Percentiles rank a stretch among this genome's conserved stretches.
Evolutionary conservation across 2,329 filamentous ascomycete species (phyloP).

Genomic region (Colletotrichum scovillei): DNA sequence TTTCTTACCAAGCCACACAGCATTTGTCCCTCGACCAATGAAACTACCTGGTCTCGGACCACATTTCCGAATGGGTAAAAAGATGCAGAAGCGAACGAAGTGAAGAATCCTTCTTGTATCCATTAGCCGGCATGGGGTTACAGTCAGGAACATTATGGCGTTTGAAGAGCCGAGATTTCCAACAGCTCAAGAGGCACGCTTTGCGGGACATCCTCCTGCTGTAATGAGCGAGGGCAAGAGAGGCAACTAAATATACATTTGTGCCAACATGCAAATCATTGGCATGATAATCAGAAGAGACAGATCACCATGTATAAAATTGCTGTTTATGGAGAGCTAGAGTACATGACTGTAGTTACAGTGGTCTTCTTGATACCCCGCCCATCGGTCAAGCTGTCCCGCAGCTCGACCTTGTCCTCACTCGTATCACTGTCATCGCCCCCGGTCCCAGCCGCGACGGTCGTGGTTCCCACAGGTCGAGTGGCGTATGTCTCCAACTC

Average conservation of each 20-base stretch:
- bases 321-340: neutral
- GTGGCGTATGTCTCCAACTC: conserved; percentile 39
- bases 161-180: neutral
- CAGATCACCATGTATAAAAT: too few relatives aligned
- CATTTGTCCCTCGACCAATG: neutral
- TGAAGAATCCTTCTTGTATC: neutral
- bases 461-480: conserved; percentile 25
- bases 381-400: neutral
- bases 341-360: conserved; percentile 40
- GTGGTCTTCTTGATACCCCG: conserved; percentile 44
- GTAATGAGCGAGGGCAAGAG: too few relatives aligned
- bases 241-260: too few relatives aligned
- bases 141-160: neutral
- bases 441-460: conserved; percentile 37
- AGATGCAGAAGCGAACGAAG: neutral
- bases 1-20: neutral
- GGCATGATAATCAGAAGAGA: too few relatives aligned
- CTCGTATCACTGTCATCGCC: conserved; percentile 42
- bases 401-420: conserved; percentile 19
- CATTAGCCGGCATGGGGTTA: conserved; percentile 8
- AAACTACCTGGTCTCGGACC: neutral
- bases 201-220: too few relatives aligned
- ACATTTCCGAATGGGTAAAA: neutral
- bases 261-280: too few relatives aligned
- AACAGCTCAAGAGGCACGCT: neutral